Percentiles rank a stretch among this genome's conserved stretches.
Evolutionary conservation across 129 eudicot species (phyloP).

Genomic region (Lonicera japonica): DNA sequence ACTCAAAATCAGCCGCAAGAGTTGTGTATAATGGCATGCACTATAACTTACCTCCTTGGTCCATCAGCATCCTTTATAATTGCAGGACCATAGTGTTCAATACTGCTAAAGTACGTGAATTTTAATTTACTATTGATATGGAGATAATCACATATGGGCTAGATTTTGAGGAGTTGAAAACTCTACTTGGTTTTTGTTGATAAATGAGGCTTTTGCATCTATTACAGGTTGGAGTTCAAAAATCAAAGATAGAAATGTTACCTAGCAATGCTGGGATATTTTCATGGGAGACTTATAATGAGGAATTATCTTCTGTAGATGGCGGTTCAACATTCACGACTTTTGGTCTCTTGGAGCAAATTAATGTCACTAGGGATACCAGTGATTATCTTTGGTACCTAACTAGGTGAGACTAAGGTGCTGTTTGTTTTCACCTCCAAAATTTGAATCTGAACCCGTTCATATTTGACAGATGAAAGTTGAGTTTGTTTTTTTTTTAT

Average conservation of each 20-base stretch:
- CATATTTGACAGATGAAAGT: no score
- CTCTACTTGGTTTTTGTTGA: not conserved
- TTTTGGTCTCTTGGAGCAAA: conserved; percentile 45
- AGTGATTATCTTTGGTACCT: conserved; percentile 54
- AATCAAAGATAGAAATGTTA: conserved; percentile 47
- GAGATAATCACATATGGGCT: not conserved
- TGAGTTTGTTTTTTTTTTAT: no score
- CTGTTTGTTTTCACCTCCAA: not conserved
- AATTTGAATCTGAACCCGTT: no score
- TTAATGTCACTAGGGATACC: conserved; percentile 54
- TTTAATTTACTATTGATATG: not conserved
- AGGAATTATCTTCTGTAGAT: conserved; percentile 34
- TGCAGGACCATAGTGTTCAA: conserved; percentile 45
- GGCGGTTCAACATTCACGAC: conserved; percentile 37
- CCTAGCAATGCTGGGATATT: conserved; percentile 33
- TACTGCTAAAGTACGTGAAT: conserved; percentile 34
- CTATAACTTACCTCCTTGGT: conserved; percentile 52
- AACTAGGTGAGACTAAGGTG: conserved; percentile 30
- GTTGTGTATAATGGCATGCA: conserved; percentile 50
- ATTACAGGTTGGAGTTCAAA: conserved; percentile 50
- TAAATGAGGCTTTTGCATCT: not conserved
- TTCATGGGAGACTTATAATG: conserved; percentile 51
- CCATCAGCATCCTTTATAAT: conserved; percentile 49
- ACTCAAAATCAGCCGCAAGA: conserved; percentile 33
- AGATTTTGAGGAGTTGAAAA: not conserved